A percentile compares a stretch with the other conserved stretches of the same genome.
Evolutionary conservation across 768 basidiomycete species (phyloP).

Genomic region (Mycena epipterygia): DNA sequence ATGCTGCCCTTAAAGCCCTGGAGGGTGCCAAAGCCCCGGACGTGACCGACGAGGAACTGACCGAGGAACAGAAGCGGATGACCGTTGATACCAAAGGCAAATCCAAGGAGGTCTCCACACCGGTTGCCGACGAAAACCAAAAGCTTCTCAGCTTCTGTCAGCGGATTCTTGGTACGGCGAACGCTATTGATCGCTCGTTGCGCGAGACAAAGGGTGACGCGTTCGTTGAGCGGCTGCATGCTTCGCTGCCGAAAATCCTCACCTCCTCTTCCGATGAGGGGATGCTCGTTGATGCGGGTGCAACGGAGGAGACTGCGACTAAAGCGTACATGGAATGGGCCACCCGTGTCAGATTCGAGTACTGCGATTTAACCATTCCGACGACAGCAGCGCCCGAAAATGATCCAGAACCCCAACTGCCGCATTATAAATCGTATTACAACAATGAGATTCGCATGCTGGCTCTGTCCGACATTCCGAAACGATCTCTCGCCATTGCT

Average conservation of each 20-base stretch:
- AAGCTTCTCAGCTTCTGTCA: slow-evolving; percentile 87
- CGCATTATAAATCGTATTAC: slow-evolving; percentile 87
- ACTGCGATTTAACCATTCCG: slow-evolving; percentile 85
- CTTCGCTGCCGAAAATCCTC: slow-evolving; percentile 80
- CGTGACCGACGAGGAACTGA: slow-evolving; percentile 72
- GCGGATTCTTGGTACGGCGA: slow-evolving; percentile 85
- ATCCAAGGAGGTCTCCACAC: slow-evolving; percentile 64
- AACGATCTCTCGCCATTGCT: slow-evolving; percentile 93
- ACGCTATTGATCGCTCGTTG: slow-evolving; percentile 89
- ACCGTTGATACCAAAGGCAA: slow-evolving; percentile 77
- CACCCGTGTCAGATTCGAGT: slow-evolving; percentile 85
- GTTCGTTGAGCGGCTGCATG: slow-evolving; percentile 85
- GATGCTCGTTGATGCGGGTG: slow-evolving; percentile 62
- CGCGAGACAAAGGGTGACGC: slow-evolving; percentile 91
- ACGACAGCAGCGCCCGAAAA: slow-evolving; percentile 35
- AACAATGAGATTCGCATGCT: slow-evolving; percentile 89
- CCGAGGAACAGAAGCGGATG: slow-evolving; percentile 92
- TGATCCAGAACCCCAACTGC: slow-evolving; percentile 64
- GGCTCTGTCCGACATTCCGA: slow-evolving; percentile 88
- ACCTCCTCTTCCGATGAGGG: slow-evolving; percentile 57
- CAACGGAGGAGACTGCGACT: slow-evolving; percentile 75
- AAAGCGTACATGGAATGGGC: slow-evolving; percentile 91
- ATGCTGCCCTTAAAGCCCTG: slow-evolving; percentile 90
- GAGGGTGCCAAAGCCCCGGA: slow-evolving; percentile 72
- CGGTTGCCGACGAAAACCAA: slow-evolving; percentile 78